Percentiles rank a stretch among this genome's conserved stretches.
phyloP scores from a whole-genome alignment of 1,139 yeast genomes.

The Sugiyamaella japonica region DNA sequence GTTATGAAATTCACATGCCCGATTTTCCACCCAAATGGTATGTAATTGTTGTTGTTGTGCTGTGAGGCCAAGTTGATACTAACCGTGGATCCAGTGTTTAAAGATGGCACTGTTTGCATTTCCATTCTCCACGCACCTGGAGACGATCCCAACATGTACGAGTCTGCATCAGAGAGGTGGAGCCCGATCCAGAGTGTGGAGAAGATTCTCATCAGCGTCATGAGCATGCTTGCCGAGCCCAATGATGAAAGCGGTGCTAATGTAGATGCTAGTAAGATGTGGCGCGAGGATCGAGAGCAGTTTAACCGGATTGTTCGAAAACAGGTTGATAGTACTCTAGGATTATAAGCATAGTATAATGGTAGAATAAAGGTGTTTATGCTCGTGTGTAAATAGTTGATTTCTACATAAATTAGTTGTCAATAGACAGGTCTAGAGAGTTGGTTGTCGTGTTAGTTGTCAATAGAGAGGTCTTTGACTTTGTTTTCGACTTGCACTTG shows the following conservation, averaged over 20 bases:
- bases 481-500: not conserved
- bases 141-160: conserved; percentile 95
- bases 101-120: conserved; percentile 94
- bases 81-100: conserved; percentile 49
- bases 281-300: conserved; percentile 79
- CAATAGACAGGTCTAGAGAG: conserved; percentile 3
- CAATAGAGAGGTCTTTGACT: conserved; percentile 3
- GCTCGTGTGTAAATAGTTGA: conserved; percentile 1
- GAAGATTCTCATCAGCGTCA: conserved; percentile 85
- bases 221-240: conserved; percentile 97
- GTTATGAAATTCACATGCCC: conserved; percentile 79
- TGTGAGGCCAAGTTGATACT: not conserved
- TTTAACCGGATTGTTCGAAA: conserved; percentile 63
- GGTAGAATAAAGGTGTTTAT: no score
- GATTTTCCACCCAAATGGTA: conserved; percentile 80
- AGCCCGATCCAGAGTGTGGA: conserved; percentile 97
- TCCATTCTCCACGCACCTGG: conserved; percentile 95
- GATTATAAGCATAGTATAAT: conserved; percentile 44
- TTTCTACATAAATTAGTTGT: conserved; percentile 7
- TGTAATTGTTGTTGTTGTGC: conserved; percentile 6
- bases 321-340: conserved; percentile 68
- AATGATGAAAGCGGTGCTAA: conserved; percentile 96
- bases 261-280: conserved; percentile 91
- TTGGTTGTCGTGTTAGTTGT: no score
- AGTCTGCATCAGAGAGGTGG: conserved; percentile 95